Base-by-base conservation (phyloP, 2,329 filamentous ascomycete genomes). In the Dactylellina leptospora region DNA sequence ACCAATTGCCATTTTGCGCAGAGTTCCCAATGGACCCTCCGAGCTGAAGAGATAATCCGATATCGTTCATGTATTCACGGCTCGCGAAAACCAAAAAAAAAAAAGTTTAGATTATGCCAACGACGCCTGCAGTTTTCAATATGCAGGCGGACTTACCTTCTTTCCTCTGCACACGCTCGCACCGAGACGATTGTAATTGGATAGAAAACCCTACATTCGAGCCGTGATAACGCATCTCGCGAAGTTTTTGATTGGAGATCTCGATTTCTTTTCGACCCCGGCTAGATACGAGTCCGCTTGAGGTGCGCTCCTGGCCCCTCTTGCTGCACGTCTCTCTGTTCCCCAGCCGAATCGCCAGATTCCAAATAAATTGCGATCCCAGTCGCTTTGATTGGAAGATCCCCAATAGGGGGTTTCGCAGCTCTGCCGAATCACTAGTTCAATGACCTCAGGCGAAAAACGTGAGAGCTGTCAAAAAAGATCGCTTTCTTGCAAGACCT, bases 281-380 rank as follows among this genome's bases (percentile, higher is more conserved):
- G 59, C 38, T 27, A 63, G 59, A 63, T 63, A 44, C 40, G 33
- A 38, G 40, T n/a, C n/a, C n/a, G n/a, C n/a, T n/a, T n/a, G n/a
- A 18, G 9, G 40, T 44, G 40, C 40, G 20, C 22, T 22, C 40
- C 40, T 10, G 40, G 3, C 5, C 11, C 11, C 13, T 33, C 30
- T 33, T 33, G 6, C 30, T 13, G 6, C 13, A 6, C 30, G 6
- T 33, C 13, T 33, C 30, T 13, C 6, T 33, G 6, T 33, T 13
- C 30, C 6, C 30, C 30, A 33, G 30, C 13, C 30, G 6, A 13
- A 33, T 6, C 13, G 6, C 6, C 30, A 33, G 30, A 33, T 33
- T 33, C 30, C 30, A 33, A 33, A 33, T 33, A 33, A 33, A 33
- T 33, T 22, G 40, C 40, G 20, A n/a, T n/a, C 20, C 18, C 13